Evolutionary conservation across 2,329 filamentous ascomycete species (phyloP), one percentile per base, ranked within the genome.

Genomic region (Ophiosphaerella herpotricha): DNA sequence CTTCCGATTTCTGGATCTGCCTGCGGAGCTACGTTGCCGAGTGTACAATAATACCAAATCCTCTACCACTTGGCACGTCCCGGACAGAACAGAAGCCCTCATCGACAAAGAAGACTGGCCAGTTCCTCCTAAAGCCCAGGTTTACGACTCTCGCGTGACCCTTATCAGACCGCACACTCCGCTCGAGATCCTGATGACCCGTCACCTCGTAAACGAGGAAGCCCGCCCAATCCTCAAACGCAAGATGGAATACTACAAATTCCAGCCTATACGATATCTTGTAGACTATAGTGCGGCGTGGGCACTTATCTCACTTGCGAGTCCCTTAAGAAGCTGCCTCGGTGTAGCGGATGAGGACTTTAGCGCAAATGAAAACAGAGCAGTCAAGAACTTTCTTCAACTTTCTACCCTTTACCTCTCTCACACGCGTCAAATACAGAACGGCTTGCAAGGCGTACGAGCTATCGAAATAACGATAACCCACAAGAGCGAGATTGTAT

Each of bases 201-300:
- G 47, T 38, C 46, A 21, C 41, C 48, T 52, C 5, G 33, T 57
- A 9, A 42, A 54, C 33, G 11, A 49, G 21, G 55, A 58, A 46
- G 52, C 52, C 34, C 21, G 34, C 12, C 26, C 29, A 13, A 50
- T 56, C 14, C 46, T 56, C 29, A 43, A 45, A 43, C 49, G 45
- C 21, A 52, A 54, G 41, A 21, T 48, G 29, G 37, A 56, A 34
- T 31, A 43, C 38, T 48, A 18, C 43, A 57, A 26, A 24, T 6
- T 9, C 13, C 46, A 50, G 42, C 55, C 49, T 35, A 3, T 51
- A 32, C 55, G 48, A 39, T 58, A 58, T 48, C 39, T 55, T 29
- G 46, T 55, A n/a, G 55, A 58, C 32, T 50, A 48, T 31, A 50
- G 48, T 46, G 51, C 39, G 46, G 51, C 54, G 34, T 50, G 32